These are phyloP conservation scores for Fomitopsis schrenkii DNA, from an alignment of 1,284 basidiomycete genomes.

Conservation along the genomic window DNA sequence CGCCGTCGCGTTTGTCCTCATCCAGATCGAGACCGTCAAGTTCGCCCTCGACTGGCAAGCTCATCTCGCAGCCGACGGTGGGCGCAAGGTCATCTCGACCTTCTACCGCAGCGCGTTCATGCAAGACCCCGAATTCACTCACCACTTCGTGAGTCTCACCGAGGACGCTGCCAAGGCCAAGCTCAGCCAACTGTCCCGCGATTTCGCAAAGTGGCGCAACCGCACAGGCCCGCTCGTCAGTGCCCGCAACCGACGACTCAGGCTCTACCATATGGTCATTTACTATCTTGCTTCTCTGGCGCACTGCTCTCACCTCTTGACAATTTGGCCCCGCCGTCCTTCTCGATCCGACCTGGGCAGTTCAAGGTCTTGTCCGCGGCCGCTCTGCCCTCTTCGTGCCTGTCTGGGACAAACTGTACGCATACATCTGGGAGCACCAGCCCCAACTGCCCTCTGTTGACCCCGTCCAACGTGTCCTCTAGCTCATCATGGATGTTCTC, in stretches of 20 bases:
- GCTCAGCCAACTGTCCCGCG: background rate
- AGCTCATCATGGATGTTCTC: background rate
- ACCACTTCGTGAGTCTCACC: background rate
- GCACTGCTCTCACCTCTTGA: background rate
- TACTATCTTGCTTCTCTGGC: background rate
- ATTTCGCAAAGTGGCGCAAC: background rate
- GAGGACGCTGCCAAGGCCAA: background rate
- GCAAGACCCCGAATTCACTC: background rate
- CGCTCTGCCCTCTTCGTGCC: background rate
- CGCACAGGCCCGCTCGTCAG: background rate
- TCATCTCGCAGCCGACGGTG: background rate
- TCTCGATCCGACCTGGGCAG: background rate
- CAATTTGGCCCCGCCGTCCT: background rate
- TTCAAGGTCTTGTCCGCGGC: background rate
- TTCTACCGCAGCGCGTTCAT: background rate
- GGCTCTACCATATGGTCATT: background rate
- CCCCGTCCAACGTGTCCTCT: background rate
- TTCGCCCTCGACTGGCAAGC: background rate
- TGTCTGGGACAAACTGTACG: background rate
- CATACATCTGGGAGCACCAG: background rate
- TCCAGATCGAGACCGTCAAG: background rate
- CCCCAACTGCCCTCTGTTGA: no score
- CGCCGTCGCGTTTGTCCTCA: background rate
- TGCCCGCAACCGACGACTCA: background rate
- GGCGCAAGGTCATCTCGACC: background rate